Base-by-base conservation (phyloP, 164 flowering plant genomes). In the Vitis amurensis region DNA sequence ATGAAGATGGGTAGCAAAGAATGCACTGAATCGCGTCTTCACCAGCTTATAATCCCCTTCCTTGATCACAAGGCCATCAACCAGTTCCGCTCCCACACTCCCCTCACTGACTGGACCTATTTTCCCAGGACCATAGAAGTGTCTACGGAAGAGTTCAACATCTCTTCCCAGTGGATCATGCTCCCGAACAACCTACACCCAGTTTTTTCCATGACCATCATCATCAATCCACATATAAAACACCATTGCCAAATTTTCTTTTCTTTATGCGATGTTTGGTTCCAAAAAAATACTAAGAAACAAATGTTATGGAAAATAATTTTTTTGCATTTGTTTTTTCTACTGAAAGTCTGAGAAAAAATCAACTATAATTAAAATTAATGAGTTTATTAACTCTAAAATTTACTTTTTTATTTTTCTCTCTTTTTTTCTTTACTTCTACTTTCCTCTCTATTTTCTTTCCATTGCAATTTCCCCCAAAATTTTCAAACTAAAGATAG, bases 1-100 rank as follows among this genome's bases (percentile, higher is more conserved):
- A 76, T 91, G 89, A 75, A 96, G 97, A 74, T 88, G 78, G n/a
- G 99, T 96, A 8, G 83, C 83, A 76, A 89, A 91, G 80, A 96
- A 96, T 19, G 99, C 97, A 81, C 99, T 91, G 61, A 96, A 87
- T 13, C 98, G 88, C 0, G 98, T 91, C 81, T 93, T 96, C 31
- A 90, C 97, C 77, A 96, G 50, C 76, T 93, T 96, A 77, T 96
- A 93, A 29, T 96, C 98, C 13, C 84, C 90, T 66, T 89, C 89
- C 63, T 78, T 74, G 44, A 93, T 87, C 59, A 79, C 83, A 37
- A 96, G 85, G 23, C 95, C 97, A 60, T 93, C 95, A 59, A 85
- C 95, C 59, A 96, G 77, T 68, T 91, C 94, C 9, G 97, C 89
- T n/a, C 99, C 99, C 16, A 58, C 61, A 58, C 81, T 81, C 52